A percentile compares a stretch with the other conserved stretches of the same genome.
phyloP scores from a whole-genome alignment of 345 rosid species.

The Cardamine chenopodiifolia region DNA sequence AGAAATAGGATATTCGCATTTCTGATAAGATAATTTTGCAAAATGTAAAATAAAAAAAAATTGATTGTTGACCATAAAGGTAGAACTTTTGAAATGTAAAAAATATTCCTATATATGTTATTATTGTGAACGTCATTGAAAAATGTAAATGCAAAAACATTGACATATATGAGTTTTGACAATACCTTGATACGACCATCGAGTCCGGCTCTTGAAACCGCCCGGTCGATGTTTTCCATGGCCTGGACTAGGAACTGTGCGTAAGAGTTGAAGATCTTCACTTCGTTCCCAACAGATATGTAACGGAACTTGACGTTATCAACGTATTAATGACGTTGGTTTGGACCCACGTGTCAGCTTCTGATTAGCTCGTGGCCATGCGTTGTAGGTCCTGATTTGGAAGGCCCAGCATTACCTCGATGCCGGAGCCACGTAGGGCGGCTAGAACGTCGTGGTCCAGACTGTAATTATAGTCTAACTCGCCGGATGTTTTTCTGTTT shows the following conservation, averaged over 20 bases:
- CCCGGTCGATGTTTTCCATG: constrained; percentile 40
- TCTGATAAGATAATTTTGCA: background rate
- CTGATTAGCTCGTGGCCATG: constrained; percentile 49
- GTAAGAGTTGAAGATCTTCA: constrained; percentile 22
- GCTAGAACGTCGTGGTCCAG: constrained; percentile 47
- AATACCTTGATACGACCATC: constrained; percentile 29
- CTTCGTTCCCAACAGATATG: constrained; percentile 68
- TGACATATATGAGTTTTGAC: background rate
- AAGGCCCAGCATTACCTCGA: constrained; percentile 56
- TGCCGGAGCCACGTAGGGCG: constrained; percentile 56
- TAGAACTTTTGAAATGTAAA: background rate
- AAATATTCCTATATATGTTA: background rate
- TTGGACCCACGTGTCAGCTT: constrained; percentile 55
- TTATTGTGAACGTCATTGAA: background rate
- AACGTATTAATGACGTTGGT: constrained; percentile 44
- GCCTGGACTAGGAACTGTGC: constrained; percentile 45
- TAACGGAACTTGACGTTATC: constrained; percentile 52
- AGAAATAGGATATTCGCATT: background rate
- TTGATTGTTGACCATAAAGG: background rate
- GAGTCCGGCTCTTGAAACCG: constrained; percentile 36
- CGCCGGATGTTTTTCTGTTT: constrained; percentile 35
- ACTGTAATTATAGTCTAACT: constrained; percentile 39
- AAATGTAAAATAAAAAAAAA: background rate
- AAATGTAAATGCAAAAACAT: background rate
- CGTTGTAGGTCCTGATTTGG: constrained; percentile 42